These are phyloP conservation scores for Trichoderma asperellum DNA, from an alignment of 2,329 filamentous ascomycete species.

Conservation along the genomic window DNA sequence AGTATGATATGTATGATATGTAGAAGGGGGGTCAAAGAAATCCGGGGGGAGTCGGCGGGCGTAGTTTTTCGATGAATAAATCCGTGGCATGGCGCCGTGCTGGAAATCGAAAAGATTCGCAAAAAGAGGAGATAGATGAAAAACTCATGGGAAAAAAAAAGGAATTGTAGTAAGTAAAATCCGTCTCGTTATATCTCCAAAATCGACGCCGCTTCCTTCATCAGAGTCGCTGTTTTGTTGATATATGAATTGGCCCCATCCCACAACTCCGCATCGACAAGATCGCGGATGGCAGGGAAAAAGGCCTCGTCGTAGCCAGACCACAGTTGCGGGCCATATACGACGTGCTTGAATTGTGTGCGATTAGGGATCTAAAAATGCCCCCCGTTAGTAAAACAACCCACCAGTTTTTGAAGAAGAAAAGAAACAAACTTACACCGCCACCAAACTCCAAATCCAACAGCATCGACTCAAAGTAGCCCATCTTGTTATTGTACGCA, in stretches of 20 bases:
- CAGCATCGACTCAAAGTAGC: conserved; percentile 78
- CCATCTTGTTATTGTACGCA: conserved; percentile 78
- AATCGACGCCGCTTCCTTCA: conserved; percentile 61
- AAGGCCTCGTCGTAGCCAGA: conserved; percentile 48
- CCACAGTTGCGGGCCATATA: conserved; percentile 85
- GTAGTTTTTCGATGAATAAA: conserved; percentile 2
- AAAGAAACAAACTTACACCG: conserved; percentile 67
- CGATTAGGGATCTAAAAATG: conserved; percentile 72
- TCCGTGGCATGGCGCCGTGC: neutral
- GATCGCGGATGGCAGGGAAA: conserved; percentile 79
- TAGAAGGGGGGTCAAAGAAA: neutral
- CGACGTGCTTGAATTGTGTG: conserved; percentile 89
- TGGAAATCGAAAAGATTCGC: neutral
- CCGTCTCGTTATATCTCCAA: conserved; percentile 36
- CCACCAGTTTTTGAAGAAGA: neutral
- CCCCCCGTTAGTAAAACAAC: neutral
- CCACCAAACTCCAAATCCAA: conserved; percentile 73
- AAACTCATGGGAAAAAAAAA: conserved; percentile 31
- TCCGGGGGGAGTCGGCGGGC: neutral
- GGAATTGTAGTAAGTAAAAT: neutral
- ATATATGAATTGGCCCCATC: conserved; percentile 67
- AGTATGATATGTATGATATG: neutral
- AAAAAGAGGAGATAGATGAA: conserved; percentile 18
- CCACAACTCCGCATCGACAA: conserved; percentile 74
- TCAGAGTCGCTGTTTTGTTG: conserved; percentile 69